These are phyloP conservation scores for Biscogniauxia marginata DNA, from an alignment of 2,329 filamentous ascomycete genomes.

Conservation along the genomic window DNA sequence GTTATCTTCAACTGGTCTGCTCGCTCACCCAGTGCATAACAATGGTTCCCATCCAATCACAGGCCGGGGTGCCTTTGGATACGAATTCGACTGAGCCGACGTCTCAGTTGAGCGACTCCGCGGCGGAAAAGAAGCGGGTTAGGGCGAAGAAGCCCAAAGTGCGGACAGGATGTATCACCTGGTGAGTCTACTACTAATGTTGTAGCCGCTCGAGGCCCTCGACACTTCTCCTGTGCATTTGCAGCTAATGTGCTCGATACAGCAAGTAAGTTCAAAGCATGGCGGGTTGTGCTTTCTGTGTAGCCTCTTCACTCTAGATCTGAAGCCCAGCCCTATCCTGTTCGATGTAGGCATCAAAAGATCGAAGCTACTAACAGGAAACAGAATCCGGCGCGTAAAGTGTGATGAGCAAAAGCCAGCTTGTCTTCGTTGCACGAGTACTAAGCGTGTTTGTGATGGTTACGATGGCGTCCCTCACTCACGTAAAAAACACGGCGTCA, in stretches of 20 bases:
- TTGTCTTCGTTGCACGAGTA: constrained; percentile 35
- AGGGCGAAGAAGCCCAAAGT: constrained; percentile 40
- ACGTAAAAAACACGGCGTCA: constrained; percentile 6
- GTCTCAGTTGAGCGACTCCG: background rate
- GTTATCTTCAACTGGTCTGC: no score
- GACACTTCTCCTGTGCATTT: background rate
- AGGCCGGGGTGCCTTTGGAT: background rate
- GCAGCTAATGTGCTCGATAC: constrained; percentile 4
- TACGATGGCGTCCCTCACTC: constrained; percentile 28
- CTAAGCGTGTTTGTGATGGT: constrained; percentile 36
- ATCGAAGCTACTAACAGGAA: background rate
- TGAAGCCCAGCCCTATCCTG: background rate
- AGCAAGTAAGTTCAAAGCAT: constrained; percentile 28
- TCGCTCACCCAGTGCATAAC: no score
- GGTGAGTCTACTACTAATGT: constrained; percentile 28
- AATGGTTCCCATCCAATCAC: background rate
- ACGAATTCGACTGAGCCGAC: background rate
- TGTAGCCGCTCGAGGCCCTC: background rate
- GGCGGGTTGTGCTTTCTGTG: background rate
- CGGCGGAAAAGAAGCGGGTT: constrained; percentile 22
- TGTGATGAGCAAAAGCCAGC: constrained; percentile 36
- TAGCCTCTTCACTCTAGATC: background rate
- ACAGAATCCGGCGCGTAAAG: constrained; percentile 37
- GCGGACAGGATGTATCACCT: constrained; percentile 40
- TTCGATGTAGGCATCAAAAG: background rate